phyloP scores from a whole-genome alignment of 805 yeast genomes.

The Isabelozyma pseudorhagii region DNA sequence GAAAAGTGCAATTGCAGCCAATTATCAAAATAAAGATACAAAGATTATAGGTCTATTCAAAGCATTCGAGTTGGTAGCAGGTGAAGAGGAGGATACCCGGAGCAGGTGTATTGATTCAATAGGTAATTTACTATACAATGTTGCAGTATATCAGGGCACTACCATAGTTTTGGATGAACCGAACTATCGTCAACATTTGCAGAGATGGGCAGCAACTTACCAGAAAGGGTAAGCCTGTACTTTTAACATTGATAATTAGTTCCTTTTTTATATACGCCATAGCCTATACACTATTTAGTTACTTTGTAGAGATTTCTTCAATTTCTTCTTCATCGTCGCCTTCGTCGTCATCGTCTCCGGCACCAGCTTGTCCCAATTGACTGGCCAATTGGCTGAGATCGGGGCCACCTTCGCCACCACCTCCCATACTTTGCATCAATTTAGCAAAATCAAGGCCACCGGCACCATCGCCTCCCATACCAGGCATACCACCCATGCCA shows the following conservation, averaged over 20 bases:
- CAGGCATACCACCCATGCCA: conserved; percentile 8
- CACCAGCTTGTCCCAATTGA: conserved; percentile 42
- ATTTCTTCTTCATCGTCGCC: conserved; percentile 20
- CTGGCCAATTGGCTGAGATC: conserved; percentile 39
- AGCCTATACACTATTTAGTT: not conserved
- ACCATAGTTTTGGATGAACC: conserved; percentile 2
- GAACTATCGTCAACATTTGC: not conserved
- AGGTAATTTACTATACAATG: conserved; percentile 5
- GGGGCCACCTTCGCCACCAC: conserved; percentile 23
- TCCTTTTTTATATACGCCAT: not conserved
- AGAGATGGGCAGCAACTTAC: not conserved
- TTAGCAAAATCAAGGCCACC: conserved; percentile 22
- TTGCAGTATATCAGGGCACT: conserved; percentile 1
- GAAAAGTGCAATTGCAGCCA: not conserved
- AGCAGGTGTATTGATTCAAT: not conserved
- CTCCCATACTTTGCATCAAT: conserved; percentile 14
- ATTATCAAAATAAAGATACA: not conserved
- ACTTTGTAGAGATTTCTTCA: conserved; percentile 8
- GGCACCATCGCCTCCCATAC: conserved; percentile 22
- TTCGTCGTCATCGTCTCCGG: conserved; percentile 21
- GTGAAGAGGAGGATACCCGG: not conserved
- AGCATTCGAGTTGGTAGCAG: conserved; percentile 2
- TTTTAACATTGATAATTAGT: no score
- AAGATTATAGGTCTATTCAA: conserved; percentile 6
- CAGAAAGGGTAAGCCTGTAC: no score